Evolutionary conservation across 2,329 filamentous ascomycete species (phyloP).

Genomic region (Hortaea werneckii): DNA sequence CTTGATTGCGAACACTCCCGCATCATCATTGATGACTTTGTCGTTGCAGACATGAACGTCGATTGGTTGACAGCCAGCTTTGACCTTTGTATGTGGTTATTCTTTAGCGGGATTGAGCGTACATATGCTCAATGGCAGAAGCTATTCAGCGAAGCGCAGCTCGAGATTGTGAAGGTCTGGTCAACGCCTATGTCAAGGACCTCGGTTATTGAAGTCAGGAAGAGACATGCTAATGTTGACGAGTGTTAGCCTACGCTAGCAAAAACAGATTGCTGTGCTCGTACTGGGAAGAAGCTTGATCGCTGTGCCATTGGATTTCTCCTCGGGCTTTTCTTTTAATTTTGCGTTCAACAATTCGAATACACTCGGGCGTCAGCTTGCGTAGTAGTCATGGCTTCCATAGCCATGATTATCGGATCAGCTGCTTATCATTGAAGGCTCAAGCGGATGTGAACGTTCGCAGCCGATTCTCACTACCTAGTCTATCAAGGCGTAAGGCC

Average conservation of each 20-base stretch:
- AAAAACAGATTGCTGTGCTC: no score
- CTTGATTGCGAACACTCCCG: constrained; percentile 10
- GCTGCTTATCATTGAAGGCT: background rate
- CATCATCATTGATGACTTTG: constrained; percentile 13
- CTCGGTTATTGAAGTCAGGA: background rate
- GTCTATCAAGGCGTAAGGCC: no score
- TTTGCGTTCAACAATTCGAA: no score
- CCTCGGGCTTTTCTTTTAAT: no score
- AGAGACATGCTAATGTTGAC: background rate
- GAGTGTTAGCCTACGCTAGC: no score
- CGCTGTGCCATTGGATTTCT: no score
- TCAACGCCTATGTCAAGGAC: background rate
- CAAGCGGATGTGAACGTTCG: no score
- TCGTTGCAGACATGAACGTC: constrained; percentile 6
- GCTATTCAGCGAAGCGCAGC: constrained; percentile 1
- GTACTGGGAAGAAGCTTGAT: no score
- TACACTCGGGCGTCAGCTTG: no score
- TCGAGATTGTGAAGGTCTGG: constrained; percentile 7
- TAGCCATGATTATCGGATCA: background rate
- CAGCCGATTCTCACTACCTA: no score
- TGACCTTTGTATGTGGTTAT: constrained; percentile 6
- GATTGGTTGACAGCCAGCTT: background rate
- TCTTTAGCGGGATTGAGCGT: constrained; percentile 5
- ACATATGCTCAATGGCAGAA: constrained; percentile 7
- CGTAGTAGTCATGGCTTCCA: background rate